phyloP scores from a whole-genome alignment of 306 rosid genomes.

The cucumber (Cucumis sativus) region Cucumber_9930_V3 NC_026657.2:645501-646000 shows the following conservation, averaged over 20 bases:
- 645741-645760: neutral
- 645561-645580: conserved; percentile 63
- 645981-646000: neutral
- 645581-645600: conserved; percentile 49
- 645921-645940: conserved; percentile 95
- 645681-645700: neutral
- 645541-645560: conserved; percentile 30
- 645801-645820: conserved; percentile 83
- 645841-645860: conserved; percentile 72
- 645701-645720: neutral
- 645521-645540: neutral
- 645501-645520: neutral
- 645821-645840: conserved; percentile 76
- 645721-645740: neutral
- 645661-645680: conserved; percentile 38
- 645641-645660: conserved; percentile 40
- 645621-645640: conserved; percentile 55
- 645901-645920: conserved; percentile 64
- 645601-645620: conserved; percentile 74
- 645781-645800: conserved; percentile 70
- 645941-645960: conserved; percentile 51
- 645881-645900: conserved; percentile 34
- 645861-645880: conserved; percentile 69
- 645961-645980: neutral
- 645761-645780: neutral